Base-by-base conservation (phyloP, 1,284 basidiomycete species). In the Coniferiporia sulphurascens region DNA sequence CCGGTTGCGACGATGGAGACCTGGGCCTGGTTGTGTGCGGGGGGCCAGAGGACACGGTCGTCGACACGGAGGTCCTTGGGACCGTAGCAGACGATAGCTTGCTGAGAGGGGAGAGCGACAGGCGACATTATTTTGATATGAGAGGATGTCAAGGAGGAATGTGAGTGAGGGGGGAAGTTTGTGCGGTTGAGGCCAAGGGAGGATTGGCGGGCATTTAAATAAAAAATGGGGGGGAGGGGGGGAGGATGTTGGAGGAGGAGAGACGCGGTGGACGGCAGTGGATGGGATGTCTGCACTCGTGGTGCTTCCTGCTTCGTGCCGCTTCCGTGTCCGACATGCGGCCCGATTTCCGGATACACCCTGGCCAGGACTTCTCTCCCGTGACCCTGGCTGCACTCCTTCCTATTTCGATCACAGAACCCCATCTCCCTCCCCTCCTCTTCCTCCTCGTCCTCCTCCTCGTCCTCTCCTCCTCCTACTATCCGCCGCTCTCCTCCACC, bases 1-100 rank as follows among this genome's bases (percentile, higher is more conserved):
- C 95, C 95, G 10, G 95, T 98, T 45, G 91, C 80, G 55, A 82
- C 79, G 64, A 97, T 77, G 62, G 81, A 77, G 69, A 95, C 83
- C 73, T 91, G 88, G 43, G 84, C 89, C 43, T 89, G 78, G 65
- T 83, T 81, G 21, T 80, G 74, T 15, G 79, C 76, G 34, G 91
- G 92, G 0, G 85, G 81, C 78, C 82, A 84, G 66, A 85, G 71
- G 55, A 78, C 77, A 60, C 89, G 86, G 53, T 84, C 74, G 68
- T 91, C 89, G 70, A 86, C 67, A 65, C 82, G 85, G 66, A 92
- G 80, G 74, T 91, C 89, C 65, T 80, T 82, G 59, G 87, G 74
- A 38, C 85, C 87, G 67, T 87, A 77, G 61, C 92, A 84, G 68
- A 92, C 86, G 63, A 80, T 85, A 59, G 87, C 86, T 81, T 17